Base-by-base conservation (phyloP, 805 yeast species). In the Blastobotrys attinorum region DNA sequence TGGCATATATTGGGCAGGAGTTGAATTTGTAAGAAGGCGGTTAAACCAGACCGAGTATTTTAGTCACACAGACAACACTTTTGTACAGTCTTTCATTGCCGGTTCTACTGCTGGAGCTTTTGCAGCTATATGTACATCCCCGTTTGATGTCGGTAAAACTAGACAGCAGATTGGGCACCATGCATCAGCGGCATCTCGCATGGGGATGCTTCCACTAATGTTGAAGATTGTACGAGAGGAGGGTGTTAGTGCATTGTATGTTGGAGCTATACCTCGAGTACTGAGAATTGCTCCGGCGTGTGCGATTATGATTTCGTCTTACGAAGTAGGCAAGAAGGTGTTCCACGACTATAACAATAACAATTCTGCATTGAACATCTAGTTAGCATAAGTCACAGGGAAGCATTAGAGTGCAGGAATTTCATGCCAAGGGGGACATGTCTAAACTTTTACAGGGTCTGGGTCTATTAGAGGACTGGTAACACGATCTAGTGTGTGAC, bases 91-190 rank as follows among this genome's bases (percentile, higher is more conserved):
- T 2, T 89, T 90, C 56, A 47, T 83, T 2, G 76, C 92, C 8
- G 98, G 98, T 0, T 83, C 90, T 0, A 49, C 83, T 0, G 79
- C 95, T 3, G 98, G 98, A 0, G 62, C 83, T 0, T 64, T 84
- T 3, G 96, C 97, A 0, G 96, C 97, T 0, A 53, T 90, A 2
- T 66, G 75, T 34, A 92, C 98, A 1, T 88, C 94, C 45, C 97
- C 98, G 1, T 92, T 92, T 56, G 98, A 92, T 61, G 98, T 92
- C 7, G 97, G 97, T 3, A 92, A 92, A 57, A 92, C 98, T 3
- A 71, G 97, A 55, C 67, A 86, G 47, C 98, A 92, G 62, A 73
- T 85, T 3, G 66, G 73, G n/a, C 52, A 73, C 61, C 49, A 64
- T 54, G 32, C 51, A 5, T 54, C 58, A 15, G 40, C 57, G 2